phyloP scores from a whole-genome alignment of 352 stramenopile genomes.

The Phytophthora rubi region DNA sequence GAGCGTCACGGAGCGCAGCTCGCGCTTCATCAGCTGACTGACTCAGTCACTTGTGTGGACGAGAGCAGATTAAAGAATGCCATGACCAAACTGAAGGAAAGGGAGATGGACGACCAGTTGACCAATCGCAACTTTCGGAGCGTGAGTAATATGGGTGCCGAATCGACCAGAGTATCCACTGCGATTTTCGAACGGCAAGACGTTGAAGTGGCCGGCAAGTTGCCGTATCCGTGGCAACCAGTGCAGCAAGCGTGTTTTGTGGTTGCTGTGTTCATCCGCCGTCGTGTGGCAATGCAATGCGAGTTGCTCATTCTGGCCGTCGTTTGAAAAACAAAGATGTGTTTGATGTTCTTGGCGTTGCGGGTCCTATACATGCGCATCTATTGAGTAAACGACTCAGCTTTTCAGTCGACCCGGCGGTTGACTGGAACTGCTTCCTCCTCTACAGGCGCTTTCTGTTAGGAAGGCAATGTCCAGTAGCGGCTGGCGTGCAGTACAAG shows the following conservation, averaged over 20 bases:
- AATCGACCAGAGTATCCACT: background rate
- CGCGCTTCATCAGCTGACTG: slow-evolving; percentile 18
- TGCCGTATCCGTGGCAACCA: background rate
- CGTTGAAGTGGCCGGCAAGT: background rate
- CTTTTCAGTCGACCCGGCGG: no score
- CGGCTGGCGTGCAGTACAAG: no score
- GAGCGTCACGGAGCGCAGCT: slow-evolving; percentile 32
- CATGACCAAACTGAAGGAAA: background rate
- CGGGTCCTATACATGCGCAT: no score
- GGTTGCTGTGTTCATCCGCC: no score
- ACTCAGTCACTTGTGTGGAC: background rate
- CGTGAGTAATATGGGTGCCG: background rate
- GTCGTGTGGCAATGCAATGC: no score
- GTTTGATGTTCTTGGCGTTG: no score
- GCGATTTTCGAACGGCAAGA: background rate
- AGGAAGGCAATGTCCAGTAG: no score
- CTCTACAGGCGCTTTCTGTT: no score
- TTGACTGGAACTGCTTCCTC: no score
- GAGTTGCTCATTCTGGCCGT: no score
- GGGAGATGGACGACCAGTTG: slow-evolving; percentile 19
- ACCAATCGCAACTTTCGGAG: background rate
- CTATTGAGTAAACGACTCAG: no score
- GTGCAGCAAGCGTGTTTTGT: background rate
- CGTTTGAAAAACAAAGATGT: no score
- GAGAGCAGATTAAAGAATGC: slow-evolving; percentile 17